A percentile compares a stretch with the other conserved stretches of the same genome.
Evolutionary conservation across 2,329 filamentous ascomycete species (phyloP).

Genomic region (Phaeosphaeria sp.): DNA sequence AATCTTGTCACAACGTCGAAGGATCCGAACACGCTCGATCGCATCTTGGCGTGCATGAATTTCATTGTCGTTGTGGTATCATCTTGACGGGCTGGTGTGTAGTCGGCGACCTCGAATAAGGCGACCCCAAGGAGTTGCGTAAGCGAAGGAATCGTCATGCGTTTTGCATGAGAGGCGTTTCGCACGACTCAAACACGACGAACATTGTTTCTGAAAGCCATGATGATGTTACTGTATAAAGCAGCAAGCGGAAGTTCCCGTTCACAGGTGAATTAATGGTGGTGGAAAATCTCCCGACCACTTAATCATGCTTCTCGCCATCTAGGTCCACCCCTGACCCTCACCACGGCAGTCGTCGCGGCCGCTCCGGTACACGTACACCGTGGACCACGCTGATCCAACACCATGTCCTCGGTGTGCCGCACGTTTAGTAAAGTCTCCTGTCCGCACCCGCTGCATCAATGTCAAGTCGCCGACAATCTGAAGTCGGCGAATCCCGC

Average conservation of each 20-base stretch:
- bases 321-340: not conserved
- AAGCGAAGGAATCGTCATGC: not conserved
- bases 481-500: not conserved
- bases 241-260: not conserved
- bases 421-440: not conserved
- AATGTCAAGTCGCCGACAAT: not conserved
- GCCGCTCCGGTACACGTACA: not conserved
- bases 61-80: not conserved
- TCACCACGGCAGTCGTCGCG: not conserved
- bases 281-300: not conserved
- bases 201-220: not conserved
- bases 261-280: not conserved
- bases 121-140: not conserved
- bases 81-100: not conserved
- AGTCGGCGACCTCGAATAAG: not conserved
- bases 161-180: not conserved
- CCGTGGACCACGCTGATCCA: constrained; percentile 1
- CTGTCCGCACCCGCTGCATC: not conserved
- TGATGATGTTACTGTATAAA: not conserved
- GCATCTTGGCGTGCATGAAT: not conserved
- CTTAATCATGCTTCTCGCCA: not conserved
- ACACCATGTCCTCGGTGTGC: not conserved
- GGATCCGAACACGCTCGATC: not conserved
- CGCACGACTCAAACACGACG: not conserved
- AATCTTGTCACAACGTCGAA: not conserved